Evolutionary conservation across 129 eudicot species (phyloP), one percentile per base, ranked within the genome.

Genomic region (Ambrosia artemisiifolia): DNA sequence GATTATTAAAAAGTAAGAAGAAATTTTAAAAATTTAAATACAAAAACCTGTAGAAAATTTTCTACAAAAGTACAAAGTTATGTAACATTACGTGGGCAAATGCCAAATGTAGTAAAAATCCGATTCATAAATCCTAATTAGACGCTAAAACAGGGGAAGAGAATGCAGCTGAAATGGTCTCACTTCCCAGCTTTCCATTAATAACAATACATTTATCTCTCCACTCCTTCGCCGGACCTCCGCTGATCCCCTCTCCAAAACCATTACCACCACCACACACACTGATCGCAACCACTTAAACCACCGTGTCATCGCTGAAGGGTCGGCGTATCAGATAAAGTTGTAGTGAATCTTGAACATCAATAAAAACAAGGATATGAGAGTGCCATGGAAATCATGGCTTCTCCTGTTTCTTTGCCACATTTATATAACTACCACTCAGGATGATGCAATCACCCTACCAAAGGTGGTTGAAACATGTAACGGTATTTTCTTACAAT

Each of bases 401-500:
- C 79, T 44, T 79, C 67, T 67, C 75, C 43, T 66, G 59, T 68
- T 72, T 56, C 62, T 64, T 13, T 68, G 3, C 19, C 56, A 32
- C 2, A 51, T 71, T 65, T 71, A 69, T 36, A 12, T 6, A 3
- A 16, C 65, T 30, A 46, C 1, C 0, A 83, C 81, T 44, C 85
- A 92, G 34, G 96, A 87, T 44, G 78, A 69, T 12, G 78, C 80
- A 38, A 35, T 79, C 5, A 67, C 80, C 43, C 76, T 84, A 8
- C 84, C 95, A 1, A 67, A 71, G 70, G 85, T 67, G n/a, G 72
- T 57, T 3, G 79, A 86, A 18, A 54, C 17, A 4, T 94, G 98
- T 72, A 73, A 94, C 12, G 98, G 98, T 2, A 61, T 94, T 11
- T 90, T 84, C 76, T 30, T 84, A 13, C 48, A 84, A 3, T 94